phyloP scores from a whole-genome alignment of 208 protist genomes.

The Acanthamoeba divionensis region DNA sequence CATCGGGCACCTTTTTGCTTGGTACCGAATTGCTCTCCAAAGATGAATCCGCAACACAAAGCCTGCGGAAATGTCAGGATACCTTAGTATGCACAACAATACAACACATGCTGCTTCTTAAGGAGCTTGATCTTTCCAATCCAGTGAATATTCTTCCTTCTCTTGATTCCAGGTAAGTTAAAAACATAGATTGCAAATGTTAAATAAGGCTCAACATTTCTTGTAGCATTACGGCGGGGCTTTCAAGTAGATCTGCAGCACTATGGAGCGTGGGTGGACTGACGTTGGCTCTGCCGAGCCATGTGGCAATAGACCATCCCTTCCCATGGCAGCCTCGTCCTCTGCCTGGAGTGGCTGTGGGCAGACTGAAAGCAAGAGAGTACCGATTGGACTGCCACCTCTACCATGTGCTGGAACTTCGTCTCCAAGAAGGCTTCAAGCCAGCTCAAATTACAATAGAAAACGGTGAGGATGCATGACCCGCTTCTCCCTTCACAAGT shows the following conservation, averaged over 20 bases:
- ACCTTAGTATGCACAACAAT: neutral
- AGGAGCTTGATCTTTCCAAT: neutral
- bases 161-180: no score
- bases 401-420: constrained; percentile 25
- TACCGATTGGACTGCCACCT: constrained; percentile 37
- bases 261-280: neutral
- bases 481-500: no score
- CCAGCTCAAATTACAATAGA: neutral
- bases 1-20: neutral
- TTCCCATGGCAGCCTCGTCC: constrained; percentile 11
- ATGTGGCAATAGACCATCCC: constrained; percentile 7
- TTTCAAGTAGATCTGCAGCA: no score
- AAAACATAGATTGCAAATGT: no score
- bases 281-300: neutral
- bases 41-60: no score
- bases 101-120: neutral
- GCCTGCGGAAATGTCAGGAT: no score
- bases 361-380: neutral
- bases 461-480: no score
- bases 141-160: no score
- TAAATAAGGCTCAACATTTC: no score
- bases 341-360: neutral
- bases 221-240: no score
- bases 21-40: neutral
- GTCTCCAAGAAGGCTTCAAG: constrained; percentile 35